Percentiles rank a stretch among this genome's conserved stretches.
These are phyloP conservation scores for Didymella exigua DNA, from an alignment of 2,329 filamentous ascomycete species.

Conservation along the genomic window DNA sequence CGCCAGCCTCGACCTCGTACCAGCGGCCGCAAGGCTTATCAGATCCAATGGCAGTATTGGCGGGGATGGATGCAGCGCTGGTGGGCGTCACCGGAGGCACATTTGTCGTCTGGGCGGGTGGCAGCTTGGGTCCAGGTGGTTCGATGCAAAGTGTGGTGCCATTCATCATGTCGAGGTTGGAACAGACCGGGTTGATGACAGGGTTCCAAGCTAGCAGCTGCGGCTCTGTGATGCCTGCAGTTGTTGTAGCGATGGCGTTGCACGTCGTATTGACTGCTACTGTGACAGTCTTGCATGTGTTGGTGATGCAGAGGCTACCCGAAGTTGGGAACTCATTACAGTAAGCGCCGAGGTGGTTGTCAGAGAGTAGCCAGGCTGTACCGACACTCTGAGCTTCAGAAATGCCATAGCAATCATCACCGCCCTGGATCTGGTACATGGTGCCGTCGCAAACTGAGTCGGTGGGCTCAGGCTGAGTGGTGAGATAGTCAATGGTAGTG, in stretches of 20 bases:
- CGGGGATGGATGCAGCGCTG: neutral
- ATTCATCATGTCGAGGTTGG: neutral
- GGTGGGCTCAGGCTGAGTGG: no score
- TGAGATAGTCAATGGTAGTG: no score
- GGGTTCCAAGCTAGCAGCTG: neutral
- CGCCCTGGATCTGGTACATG: no score
- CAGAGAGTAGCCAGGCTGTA: no score
- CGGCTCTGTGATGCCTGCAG: neutral
- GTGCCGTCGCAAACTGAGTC: no score
- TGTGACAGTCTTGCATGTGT: neutral
- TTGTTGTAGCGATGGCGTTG: neutral
- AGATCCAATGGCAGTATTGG: neutral
- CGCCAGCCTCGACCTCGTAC: neutral
- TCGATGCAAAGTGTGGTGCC: neutral
- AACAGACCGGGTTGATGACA: neutral
- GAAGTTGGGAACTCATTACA: neutral
- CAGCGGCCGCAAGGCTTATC: neutral
- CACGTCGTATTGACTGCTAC: neutral
- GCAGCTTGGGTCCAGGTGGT: neutral
- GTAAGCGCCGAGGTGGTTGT: neutral
- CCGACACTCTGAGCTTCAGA: no score
- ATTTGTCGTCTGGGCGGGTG: neutral
- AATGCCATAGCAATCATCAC: no score
- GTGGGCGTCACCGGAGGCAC: neutral
- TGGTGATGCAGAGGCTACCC: neutral